Percentiles rank a stretch among this genome's conserved stretches.
Conservation (phyloP, 192 early-diverging fungal species). For the Helicostylum pulchrum region DNA sequence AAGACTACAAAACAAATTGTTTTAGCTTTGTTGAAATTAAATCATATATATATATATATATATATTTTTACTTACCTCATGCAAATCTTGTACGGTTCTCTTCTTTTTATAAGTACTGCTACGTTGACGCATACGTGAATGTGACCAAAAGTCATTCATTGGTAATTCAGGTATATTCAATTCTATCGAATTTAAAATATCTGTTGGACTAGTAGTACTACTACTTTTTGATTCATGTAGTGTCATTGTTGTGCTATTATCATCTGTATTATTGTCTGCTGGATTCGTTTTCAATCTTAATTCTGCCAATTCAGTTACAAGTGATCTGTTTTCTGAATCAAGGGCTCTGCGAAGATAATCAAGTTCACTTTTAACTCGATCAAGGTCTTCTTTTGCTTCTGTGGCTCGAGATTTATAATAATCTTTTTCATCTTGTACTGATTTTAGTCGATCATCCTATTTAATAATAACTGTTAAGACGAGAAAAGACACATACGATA, state of each 20-base stretch:
- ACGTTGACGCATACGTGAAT: slow-evolving; percentile 22
- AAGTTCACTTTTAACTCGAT: slow-evolving; percentile 7
- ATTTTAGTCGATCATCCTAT: slow-evolving; percentile 18
- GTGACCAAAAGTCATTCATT: slow-evolving; percentile 23
- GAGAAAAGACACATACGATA: neutral
- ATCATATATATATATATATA: neutral
- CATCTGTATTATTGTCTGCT: neutral
- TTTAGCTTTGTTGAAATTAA: no score
- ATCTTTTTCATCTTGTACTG: slow-evolving; percentile 32
- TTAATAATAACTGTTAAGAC: slow-evolving; percentile 2
- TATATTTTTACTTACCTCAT: slow-evolving; percentile 15
- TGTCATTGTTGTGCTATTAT: neutral
- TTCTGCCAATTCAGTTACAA: slow-evolving; percentile 33
- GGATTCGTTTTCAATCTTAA: slow-evolving; percentile 16
- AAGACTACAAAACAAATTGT: neutral
- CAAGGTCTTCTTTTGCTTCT: slow-evolving; percentile 32
- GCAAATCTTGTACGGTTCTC: slow-evolving; percentile 14
- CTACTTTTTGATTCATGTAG: no score
- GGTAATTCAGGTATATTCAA: slow-evolving; percentile 16
- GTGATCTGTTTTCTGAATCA: slow-evolving; percentile 25
- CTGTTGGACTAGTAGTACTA: neutral
- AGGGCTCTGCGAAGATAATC: slow-evolving; percentile 19
- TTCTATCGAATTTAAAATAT: slow-evolving; percentile 12
- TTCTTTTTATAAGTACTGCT: slow-evolving; percentile 9
- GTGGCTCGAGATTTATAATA: slow-evolving; percentile 32